phyloP scores from a whole-genome alignment of 805 yeast species.

The Wickerhamomyces queroliae region DNA sequence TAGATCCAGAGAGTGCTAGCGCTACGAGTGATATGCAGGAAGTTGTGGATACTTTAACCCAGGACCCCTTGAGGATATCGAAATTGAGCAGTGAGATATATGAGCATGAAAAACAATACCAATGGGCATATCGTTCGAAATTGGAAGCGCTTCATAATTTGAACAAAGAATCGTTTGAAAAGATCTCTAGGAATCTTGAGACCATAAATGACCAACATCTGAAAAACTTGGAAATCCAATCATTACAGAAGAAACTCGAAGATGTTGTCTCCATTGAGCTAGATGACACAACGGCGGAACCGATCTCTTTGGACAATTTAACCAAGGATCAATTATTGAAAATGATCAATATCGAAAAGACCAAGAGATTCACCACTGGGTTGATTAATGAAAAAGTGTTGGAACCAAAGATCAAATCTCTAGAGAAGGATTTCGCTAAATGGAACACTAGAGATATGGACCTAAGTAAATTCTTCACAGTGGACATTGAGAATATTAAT shows the following conservation, averaged over 20 bases:
- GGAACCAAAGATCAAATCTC: slow-evolving; percentile 12
- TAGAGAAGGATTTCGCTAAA: slow-evolving; percentile 12
- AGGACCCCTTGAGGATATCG: background rate
- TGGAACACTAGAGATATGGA: slow-evolving; percentile 18
- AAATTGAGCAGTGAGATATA: background rate
- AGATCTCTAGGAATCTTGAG: slow-evolving; percentile 12
- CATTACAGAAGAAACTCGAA: slow-evolving; percentile 11
- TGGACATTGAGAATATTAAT: slow-evolving; percentile 15
- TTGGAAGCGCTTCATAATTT: slow-evolving; percentile 2
- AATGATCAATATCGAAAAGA: slow-evolving; percentile 15
- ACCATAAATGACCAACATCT: slow-evolving; percentile 10
- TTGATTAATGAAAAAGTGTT: slow-evolving; percentile 13
- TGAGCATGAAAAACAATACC: slow-evolving; percentile 11
- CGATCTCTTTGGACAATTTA: background rate
- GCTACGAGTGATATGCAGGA: background rate
- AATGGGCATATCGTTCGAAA: slow-evolving; percentile 5
- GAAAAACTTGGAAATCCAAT: slow-evolving; percentile 7
- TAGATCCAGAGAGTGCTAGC: background rate
- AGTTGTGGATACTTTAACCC: background rate
- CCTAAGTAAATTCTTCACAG: slow-evolving; percentile 16
- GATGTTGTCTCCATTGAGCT: slow-evolving; percentile 11
- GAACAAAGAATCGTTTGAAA: slow-evolving; percentile 7
- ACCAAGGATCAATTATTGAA: slow-evolving; percentile 14
- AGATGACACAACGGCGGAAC: slow-evolving; percentile 5
- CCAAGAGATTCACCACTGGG: slow-evolving; percentile 11